Evolutionary conservation across 805 yeast species (phyloP).

Genomic region (Myxozyma nipponensis): DNA sequence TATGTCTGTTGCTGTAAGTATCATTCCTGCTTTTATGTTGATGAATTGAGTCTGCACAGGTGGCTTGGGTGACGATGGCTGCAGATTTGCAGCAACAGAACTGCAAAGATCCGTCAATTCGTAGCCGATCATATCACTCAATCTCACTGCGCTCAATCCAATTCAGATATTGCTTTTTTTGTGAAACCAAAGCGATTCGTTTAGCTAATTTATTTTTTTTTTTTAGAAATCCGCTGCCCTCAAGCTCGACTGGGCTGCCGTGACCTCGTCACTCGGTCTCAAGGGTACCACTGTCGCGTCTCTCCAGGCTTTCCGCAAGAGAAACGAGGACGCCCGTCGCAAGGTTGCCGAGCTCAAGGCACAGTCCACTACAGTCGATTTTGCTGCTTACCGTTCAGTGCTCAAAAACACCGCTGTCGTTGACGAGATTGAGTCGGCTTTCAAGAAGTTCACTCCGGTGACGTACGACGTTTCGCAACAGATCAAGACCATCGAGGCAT

Average conservation of each 20-base stretch:
- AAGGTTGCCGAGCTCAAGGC: slow-evolving; percentile 63
- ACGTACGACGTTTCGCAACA: slow-evolving; percentile 85
- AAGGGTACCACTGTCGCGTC: slow-evolving; percentile 89
- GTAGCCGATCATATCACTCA: too few relatives aligned
- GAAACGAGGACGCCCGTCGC: slow-evolving; percentile 96
- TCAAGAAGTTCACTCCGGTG: slow-evolving; percentile 72
- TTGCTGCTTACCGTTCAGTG: slow-evolving; percentile 68
- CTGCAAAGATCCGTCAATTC: too few relatives aligned
- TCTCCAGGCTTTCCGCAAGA: slow-evolving; percentile 90
- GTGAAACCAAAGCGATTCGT: not conserved
- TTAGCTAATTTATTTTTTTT: not conserved
- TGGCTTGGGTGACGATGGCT: too few relatives aligned
- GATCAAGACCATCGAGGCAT: slow-evolving; percentile 84
- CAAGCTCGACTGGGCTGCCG: slow-evolving; percentile 93
- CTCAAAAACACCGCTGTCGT: slow-evolving; percentile 80
- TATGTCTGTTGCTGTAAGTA: slow-evolving; percentile 6
- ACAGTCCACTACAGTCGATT: slow-evolving; percentile 78
- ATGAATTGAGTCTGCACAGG: too few relatives aligned
- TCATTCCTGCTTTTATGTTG: not conserved
- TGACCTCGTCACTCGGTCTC: slow-evolving; percentile 81
- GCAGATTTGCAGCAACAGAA: not conserved
- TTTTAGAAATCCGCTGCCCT: slow-evolving; percentile 44
- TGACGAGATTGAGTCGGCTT: slow-evolving; percentile 73
- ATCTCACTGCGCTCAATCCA: too few relatives aligned
- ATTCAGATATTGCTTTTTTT: too few relatives aligned